These are phyloP conservation scores for Millerago galiae DNA, from an alignment of 805 yeast genomes.

Conservation along the genomic window DNA sequence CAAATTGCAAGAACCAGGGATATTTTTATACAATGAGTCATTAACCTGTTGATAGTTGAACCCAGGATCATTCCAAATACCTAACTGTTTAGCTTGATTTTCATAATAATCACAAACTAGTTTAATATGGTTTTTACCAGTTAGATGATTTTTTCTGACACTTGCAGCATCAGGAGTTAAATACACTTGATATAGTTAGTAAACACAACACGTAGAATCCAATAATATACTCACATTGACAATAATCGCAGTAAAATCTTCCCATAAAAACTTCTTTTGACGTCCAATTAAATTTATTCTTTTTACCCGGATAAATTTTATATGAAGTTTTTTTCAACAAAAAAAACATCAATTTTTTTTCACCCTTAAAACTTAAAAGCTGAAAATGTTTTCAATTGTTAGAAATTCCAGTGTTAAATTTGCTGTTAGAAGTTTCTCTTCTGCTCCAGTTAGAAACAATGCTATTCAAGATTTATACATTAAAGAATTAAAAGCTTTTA, in stretches of 20 bases:
- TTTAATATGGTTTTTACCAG: slow-evolving; percentile 70
- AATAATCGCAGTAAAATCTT: slow-evolving; percentile 77
- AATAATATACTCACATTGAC: slow-evolving; percentile 40
- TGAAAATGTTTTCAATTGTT: slow-evolving; percentile 20
- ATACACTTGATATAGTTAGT: slow-evolving; percentile 35
- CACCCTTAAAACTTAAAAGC: slow-evolving; percentile 2
- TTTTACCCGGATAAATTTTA: not conserved
- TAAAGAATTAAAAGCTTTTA: slow-evolving; percentile 81
- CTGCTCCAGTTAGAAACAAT: slow-evolving; percentile 36
- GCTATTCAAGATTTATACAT: slow-evolving; percentile 80
- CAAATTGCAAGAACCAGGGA: slow-evolving; percentile 28
- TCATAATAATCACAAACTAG: slow-evolving; percentile 73
- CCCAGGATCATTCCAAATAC: slow-evolving; percentile 26
- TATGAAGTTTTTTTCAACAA: not conserved
- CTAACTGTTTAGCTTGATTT: slow-evolving; percentile 27
- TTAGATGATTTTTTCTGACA: slow-evolving; percentile 73
- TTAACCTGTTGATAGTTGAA: slow-evolving; percentile 16
- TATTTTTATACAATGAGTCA: slow-evolving; percentile 15
- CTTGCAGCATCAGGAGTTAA: slow-evolving; percentile 85
- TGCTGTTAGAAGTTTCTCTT: slow-evolving; percentile 30
- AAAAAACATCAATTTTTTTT: not conserved
- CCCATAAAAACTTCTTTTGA: slow-evolving; percentile 39
- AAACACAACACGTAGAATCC: not conserved
- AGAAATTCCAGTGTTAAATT: slow-evolving; percentile 22
- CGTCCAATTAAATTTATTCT: slow-evolving; percentile 1